These are phyloP conservation scores for Cylindrotheca closterium DNA, from an alignment of 108 stramenopile genomes.

Conservation along the genomic window DNA sequence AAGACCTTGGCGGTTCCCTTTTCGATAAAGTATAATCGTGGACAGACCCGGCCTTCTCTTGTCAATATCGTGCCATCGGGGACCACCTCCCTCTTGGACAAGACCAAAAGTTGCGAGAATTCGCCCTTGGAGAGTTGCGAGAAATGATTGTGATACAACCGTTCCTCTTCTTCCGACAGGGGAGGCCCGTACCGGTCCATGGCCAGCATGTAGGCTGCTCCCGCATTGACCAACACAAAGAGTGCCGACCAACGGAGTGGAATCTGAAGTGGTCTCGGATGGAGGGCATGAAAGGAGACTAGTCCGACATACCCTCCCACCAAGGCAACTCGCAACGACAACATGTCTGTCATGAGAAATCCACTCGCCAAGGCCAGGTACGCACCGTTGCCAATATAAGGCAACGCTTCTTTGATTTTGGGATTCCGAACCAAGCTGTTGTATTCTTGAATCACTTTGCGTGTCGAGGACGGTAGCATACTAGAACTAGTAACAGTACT, in stretches of 20 bases:
- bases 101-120: conserved; percentile 20
- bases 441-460: background rate
- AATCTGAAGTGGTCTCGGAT: conserved; percentile 18
- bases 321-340: conserved; percentile 15
- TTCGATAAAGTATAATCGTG: conserved; percentile 27
- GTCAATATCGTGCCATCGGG: conserved; percentile 15
- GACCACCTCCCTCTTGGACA: conserved; percentile 1
- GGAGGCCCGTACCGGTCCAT: conserved; percentile 19
- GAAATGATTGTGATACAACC: conserved; percentile 23
- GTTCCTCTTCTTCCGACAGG: conserved; percentile 14
- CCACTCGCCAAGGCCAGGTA: conserved; percentile 25
- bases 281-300: conserved; percentile 25
- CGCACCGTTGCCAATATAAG: conserved; percentile 14
- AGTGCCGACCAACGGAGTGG: conserved; percentile 30
- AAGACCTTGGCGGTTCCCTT: conserved; percentile 20
- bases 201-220: conserved; percentile 15
- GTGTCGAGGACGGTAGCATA: background rate
- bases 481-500: background rate
- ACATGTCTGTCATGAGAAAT: conserved; percentile 37
- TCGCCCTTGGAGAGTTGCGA: conserved; percentile 17
- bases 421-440: background rate
- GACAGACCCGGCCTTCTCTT: conserved; percentile 9
- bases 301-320: conserved; percentile 31
- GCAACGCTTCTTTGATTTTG: background rate
- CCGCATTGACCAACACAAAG: conserved; percentile 31